These are phyloP conservation scores for Hypoxylon sp. DNA, from an alignment of 2,329 filamentous ascomycete genomes.

Conservation along the genomic window DNA sequence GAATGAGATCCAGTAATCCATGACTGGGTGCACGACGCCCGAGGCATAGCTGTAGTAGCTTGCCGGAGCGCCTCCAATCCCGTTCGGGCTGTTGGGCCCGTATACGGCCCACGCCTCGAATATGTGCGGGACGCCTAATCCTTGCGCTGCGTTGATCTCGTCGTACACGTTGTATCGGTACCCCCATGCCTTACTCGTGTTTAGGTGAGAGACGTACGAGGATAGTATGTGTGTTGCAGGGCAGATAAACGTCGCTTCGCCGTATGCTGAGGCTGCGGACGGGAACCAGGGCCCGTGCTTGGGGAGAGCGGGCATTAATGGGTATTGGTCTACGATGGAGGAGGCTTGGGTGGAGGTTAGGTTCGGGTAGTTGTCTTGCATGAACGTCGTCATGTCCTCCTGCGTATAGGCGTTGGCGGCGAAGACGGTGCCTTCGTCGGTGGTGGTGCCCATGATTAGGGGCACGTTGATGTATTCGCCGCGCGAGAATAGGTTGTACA, in stretches of 20 bases:
- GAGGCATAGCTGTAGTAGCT: conserved; percentile 63
- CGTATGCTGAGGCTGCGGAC: conserved; percentile 50
- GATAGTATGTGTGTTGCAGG: conserved; percentile 54
- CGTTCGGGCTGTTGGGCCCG: conserved; percentile 57
- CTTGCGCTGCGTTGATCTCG: conserved; percentile 51
- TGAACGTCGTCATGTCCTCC: conserved; percentile 56
- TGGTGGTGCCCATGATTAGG: conserved; percentile 60
- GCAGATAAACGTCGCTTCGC: conserved; percentile 60
- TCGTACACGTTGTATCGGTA: conserved; percentile 66
- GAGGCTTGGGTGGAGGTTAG: conserved; percentile 55
- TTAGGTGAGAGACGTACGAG: conserved; percentile 44
- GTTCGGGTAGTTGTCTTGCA: conserved; percentile 63
- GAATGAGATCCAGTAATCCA: conserved; percentile 66
- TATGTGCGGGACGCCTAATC: conserved; percentile 63
- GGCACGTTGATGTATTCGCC: conserved; percentile 61
- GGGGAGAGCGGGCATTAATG: conserved; percentile 54
- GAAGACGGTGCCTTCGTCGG: conserved; percentile 62
- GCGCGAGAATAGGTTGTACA: conserved; percentile 57
- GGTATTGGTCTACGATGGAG: conserved; percentile 57
- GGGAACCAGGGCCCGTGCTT: conserved; percentile 59
- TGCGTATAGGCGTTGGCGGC: conserved; percentile 55
- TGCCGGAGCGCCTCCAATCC: conserved; percentile 45
- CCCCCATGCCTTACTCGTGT: conserved; percentile 53
- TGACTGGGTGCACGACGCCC: conserved; percentile 60
- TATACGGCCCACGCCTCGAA: conserved; percentile 64